Evolutionary conservation across 495 filamentous ascomycete species (phyloP).

Genomic region (Trichoderma virens): DNA sequence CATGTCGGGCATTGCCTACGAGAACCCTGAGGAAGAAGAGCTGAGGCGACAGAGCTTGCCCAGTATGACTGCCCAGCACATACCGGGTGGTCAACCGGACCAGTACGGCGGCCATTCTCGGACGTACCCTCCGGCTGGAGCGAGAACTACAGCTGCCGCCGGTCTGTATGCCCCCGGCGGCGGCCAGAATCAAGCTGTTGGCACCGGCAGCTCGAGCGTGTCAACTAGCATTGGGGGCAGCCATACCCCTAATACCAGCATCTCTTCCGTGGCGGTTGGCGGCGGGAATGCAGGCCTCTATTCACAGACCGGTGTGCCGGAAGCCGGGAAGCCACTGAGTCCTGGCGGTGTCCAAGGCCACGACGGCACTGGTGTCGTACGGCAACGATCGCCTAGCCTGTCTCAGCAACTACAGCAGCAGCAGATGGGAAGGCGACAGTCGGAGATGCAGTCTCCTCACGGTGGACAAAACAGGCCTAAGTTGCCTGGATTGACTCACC

Average conservation of each 20-base stretch:
- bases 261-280: slow-evolving; percentile 40
- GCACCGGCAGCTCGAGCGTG: slow-evolving; percentile 47
- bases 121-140: slow-evolving; percentile 70
- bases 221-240: slow-evolving; percentile 34
- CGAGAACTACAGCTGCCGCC: slow-evolving; percentile 32
- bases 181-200: slow-evolving; percentile 23
- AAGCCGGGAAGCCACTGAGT: slow-evolving; percentile 81
- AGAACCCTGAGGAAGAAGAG: slow-evolving; percentile 44
- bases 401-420: slow-evolving; percentile 55
- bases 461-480: slow-evolving; percentile 25
- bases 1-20: slow-evolving; percentile 72
- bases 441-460: slow-evolving; percentile 33
- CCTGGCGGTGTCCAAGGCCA: slow-evolving; percentile 53
- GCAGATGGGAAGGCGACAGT: slow-evolving; percentile 50
- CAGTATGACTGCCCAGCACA: slow-evolving; percentile 64
- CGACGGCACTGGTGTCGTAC: slow-evolving; percentile 41
- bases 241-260: slow-evolving; percentile 41
- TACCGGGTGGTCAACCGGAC: slow-evolving; percentile 43
- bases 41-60: slow-evolving; percentile 54
- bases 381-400: slow-evolving; percentile 63
- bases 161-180: slow-evolving; percentile 56
- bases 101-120: slow-evolving; percentile 44
- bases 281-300: slow-evolving; percentile 53
- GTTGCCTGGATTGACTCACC: slow-evolving; percentile 25
- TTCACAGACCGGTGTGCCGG: slow-evolving; percentile 64